These are phyloP conservation scores for Fomitopsis palustris DNA, from an alignment of 1,284 basidiomycete genomes.

Conservation along the genomic window DNA sequence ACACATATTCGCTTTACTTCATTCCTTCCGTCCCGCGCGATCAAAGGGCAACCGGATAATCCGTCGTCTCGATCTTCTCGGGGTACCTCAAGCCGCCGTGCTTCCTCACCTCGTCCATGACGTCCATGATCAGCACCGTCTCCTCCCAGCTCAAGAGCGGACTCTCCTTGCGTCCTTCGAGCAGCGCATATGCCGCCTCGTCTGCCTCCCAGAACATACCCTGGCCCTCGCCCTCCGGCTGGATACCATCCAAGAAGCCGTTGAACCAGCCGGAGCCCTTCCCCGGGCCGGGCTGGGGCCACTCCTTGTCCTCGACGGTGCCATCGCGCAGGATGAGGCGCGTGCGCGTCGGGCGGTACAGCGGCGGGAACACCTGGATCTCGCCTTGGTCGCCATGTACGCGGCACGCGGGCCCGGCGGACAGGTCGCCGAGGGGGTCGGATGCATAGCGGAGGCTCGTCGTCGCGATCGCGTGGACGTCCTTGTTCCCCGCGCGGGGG, in stretches of 20 bases:
- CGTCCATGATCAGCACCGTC: not conserved
- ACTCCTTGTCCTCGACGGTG: not conserved
- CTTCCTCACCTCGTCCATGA: not conserved
- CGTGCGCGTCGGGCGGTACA: not conserved
- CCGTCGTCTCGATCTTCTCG: slow-evolving; percentile 1
- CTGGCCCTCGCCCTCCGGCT: slow-evolving; percentile 1
- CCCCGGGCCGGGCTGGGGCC: slow-evolving; percentile 1
- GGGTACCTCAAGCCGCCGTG: not conserved
- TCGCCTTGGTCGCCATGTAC: slow-evolving; percentile 1
- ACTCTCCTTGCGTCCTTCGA: slow-evolving; percentile 1
- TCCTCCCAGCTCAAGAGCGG: slow-evolving; percentile 2
- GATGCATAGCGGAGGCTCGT: not conserved
- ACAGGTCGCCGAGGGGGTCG: not conserved
- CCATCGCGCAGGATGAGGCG: slow-evolving; percentile 2
- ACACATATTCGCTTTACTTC: not conserved
- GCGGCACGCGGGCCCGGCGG: not conserved
- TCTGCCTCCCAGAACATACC: slow-evolving; percentile 3
- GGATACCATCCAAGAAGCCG: not conserved
- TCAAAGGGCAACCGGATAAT: not conserved
- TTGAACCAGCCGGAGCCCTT: not conserved
- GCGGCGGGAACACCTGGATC: slow-evolving; percentile 1
- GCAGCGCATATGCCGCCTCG: not conserved
- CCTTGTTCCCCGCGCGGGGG: not conserved
- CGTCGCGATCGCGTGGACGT: slow-evolving; percentile 1
- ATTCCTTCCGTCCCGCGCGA: no score